phyloP scores from a whole-genome alignment of 768 basidiomycete genomes.

The Leucocoprinus birnbaumii region DNA sequence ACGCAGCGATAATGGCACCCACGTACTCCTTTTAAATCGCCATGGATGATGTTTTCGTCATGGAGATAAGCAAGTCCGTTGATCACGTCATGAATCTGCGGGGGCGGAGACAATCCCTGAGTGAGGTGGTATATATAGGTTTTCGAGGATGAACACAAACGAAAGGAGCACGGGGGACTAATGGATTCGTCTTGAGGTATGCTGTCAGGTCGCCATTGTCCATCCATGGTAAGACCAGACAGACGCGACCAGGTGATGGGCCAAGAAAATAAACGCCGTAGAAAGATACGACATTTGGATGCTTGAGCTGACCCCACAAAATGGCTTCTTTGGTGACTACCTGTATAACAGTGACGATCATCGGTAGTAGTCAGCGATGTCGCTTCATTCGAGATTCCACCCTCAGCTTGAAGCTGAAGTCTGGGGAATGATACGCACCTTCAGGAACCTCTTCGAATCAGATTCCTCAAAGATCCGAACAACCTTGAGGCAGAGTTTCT shows the following conservation, averaged over 20 bases:
- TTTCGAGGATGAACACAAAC: background rate
- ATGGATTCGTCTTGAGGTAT: background rate
- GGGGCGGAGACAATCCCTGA: no score
- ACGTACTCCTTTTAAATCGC: background rate
- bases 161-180: background rate
- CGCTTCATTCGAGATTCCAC: no score
- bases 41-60: background rate
- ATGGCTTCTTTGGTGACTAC: constrained; percentile 15
- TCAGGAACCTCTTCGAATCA: constrained; percentile 15
- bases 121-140: no score
- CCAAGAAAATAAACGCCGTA: constrained; percentile 6
- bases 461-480: constrained; percentile 20
- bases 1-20: no score
- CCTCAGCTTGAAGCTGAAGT: background rate
- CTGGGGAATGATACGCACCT: constrained; percentile 13
- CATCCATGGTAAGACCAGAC: background rate
- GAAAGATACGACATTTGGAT: constrained; percentile 8
- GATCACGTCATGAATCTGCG: background rate
- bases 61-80: background rate
- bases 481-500: constrained; percentile 16
- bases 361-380: no score
- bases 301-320: constrained; percentile 3
- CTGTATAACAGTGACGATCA: background rate
- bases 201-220: background rate
- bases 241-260: background rate